A percentile compares a stretch with the other conserved stretches of the same genome.
Conservation (phyloP, 345 rosid genomes). For the Gossypium raimondii region DNA sequence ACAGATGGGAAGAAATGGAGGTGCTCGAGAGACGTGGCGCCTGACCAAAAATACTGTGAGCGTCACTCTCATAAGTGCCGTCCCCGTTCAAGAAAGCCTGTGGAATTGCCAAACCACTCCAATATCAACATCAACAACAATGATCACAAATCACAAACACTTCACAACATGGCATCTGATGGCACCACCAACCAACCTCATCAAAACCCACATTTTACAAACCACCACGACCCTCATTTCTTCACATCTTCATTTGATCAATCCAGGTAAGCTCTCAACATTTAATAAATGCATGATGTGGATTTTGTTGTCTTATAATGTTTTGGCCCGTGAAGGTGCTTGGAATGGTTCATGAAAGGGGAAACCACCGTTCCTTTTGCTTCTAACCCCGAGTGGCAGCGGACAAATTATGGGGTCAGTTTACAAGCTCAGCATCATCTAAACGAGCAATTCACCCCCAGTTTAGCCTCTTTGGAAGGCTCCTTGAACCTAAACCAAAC, state of each 20-base stretch:
- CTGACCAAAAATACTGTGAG: slow-evolving; percentile 71
- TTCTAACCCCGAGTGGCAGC: slow-evolving; percentile 42
- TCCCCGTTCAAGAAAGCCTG: slow-evolving; percentile 93
- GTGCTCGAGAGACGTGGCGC: slow-evolving; percentile 67
- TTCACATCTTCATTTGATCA: slow-evolving; percentile 39
- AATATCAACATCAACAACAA: neutral
- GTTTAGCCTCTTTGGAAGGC: slow-evolving; percentile 30
- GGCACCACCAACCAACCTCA: slow-evolving; percentile 21
- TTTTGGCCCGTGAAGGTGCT: slow-evolving; percentile 48
- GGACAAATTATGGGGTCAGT: slow-evolving; percentile 15
- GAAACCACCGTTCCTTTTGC: slow-evolving; percentile 30
- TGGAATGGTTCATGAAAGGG: slow-evolving; percentile 75
- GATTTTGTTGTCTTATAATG: slow-evolving; percentile 15
- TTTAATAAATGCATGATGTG: neutral
- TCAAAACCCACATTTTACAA: slow-evolving; percentile 29
- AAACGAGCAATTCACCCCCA: slow-evolving; percentile 32
- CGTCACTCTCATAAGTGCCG: slow-evolving; percentile 70
- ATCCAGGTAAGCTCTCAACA: slow-evolving; percentile 39
- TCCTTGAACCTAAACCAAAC: slow-evolving; percentile 30
- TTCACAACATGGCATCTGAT: slow-evolving; percentile 12
- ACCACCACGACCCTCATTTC: slow-evolving; percentile 25
- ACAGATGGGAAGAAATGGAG: slow-evolving; percentile 85
- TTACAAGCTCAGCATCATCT: slow-evolving; percentile 32
- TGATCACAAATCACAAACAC: slow-evolving; percentile 16
- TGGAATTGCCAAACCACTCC: slow-evolving; percentile 47